phyloP scores from a whole-genome alignment of 164 flowering plant genomes.

The Magnolia kwangsiensis region DNA sequence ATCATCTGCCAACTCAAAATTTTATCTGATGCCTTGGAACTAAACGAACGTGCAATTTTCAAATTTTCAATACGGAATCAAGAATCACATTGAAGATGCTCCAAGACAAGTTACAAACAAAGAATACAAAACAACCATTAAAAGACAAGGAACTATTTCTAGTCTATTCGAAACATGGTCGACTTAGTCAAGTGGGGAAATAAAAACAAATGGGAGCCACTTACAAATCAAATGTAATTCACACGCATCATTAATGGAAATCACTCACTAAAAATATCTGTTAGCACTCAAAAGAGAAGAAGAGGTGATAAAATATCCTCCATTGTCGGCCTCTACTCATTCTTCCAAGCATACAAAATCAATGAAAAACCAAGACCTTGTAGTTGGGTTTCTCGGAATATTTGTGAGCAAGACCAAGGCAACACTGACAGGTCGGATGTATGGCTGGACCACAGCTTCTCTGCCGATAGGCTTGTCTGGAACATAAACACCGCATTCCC shows the following conservation, averaged over 20 bases:
- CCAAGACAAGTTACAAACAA: conserved; percentile 9
- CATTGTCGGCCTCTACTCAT: conserved; percentile 31
- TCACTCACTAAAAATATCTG: conserved; percentile 41
- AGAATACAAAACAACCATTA: conserved; percentile 4
- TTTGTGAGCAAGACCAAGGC: conserved; percentile 30
- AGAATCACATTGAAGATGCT: conserved; percentile 5
- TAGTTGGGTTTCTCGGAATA: conserved; percentile 22
- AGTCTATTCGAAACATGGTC: conserved; percentile 18
- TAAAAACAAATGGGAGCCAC: conserved; percentile 12
- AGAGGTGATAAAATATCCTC: conserved; percentile 6
- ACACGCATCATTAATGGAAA: conserved; percentile 25
- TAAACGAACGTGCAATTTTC: neutral
- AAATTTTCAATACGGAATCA: conserved; percentile 7
- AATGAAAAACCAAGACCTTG: conserved; percentile 37
- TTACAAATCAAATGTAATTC: conserved; percentile 22
- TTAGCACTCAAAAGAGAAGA: conserved; percentile 23
- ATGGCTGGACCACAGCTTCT: conserved; percentile 59
- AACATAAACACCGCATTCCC: conserved; percentile 87
- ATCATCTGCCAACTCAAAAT: neutral
- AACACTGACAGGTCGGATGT: conserved; percentile 13
- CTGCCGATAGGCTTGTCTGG: conserved; percentile 57
- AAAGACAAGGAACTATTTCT: conserved; percentile 12
- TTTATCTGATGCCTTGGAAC: neutral
- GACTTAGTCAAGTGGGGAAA: conserved; percentile 6
- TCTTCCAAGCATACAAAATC: conserved; percentile 52